These are phyloP conservation scores for Cystofilobasidium macerans DNA, from an alignment of 768 basidiomycete species.

Conservation along the genomic window DNA sequence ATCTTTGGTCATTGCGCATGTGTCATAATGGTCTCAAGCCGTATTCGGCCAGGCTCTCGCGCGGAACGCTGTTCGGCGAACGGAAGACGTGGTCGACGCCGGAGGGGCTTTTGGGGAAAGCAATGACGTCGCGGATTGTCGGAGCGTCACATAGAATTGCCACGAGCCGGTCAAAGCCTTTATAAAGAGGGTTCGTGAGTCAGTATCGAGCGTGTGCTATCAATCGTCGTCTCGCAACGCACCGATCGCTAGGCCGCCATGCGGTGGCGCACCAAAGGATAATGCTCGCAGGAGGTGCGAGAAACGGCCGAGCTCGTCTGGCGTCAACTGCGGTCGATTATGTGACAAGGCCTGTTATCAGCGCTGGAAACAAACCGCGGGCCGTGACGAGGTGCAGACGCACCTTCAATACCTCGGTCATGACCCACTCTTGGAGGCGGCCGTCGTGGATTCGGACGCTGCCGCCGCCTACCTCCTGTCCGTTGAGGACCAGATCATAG, in stretches of 20 bases:
- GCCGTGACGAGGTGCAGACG: too few relatives aligned
- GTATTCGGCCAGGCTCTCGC: constrained; percentile 33
- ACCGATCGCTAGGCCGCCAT: constrained; percentile 91
- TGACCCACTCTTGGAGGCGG: constrained; percentile 71
- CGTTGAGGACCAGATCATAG: constrained; percentile 90
- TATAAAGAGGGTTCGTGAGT: background rate
- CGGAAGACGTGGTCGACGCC: constrained; percentile 81
- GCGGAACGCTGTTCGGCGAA: constrained; percentile 53
- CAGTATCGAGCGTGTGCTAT: background rate
- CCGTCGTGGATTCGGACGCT: constrained; percentile 87
- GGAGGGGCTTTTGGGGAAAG: constrained; percentile 76
- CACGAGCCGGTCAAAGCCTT: constrained; percentile 89
- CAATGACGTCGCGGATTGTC: constrained; percentile 90
- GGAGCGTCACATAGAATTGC: constrained; percentile 74
- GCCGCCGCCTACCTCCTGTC: constrained; percentile 85
- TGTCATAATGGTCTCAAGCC: constrained; percentile 24
- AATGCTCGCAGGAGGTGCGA: constrained; percentile 76
- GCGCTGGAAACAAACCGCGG: too few relatives aligned
- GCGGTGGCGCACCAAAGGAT: constrained; percentile 81
- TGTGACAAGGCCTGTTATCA: too few relatives aligned
- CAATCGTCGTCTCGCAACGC: constrained; percentile 34
- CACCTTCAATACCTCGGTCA: constrained; percentile 66
- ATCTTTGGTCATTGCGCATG: too few relatives aligned
- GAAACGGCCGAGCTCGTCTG: constrained; percentile 64
- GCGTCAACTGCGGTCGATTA: constrained; percentile 69